Evolutionary conservation across 108 stramenopile genomes (phyloP), one percentile per base, ranked within the genome.

Genomic region (Fragilariopsis cylindrus): DNA sequence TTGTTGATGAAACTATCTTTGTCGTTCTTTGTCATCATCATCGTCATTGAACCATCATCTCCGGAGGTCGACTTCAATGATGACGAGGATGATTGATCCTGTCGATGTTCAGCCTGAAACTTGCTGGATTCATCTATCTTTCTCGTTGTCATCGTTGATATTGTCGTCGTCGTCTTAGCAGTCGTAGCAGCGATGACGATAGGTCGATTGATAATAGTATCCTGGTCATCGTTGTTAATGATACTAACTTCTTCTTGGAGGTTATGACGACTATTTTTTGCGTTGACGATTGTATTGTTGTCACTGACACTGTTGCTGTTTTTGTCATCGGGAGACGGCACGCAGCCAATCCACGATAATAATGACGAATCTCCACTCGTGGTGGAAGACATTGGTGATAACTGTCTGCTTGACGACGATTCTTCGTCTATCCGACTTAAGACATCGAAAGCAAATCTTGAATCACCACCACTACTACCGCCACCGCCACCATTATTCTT

Each of bases 381-480:
- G 11, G 58, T 60, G 4, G 58, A 60, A 40, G 7, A 60, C 40
- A 41, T 40, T 40, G 9, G 62, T 45, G 62, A 63, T 16, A 43
- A 45, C 58, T 60, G 62, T 2, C 45, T n/a, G 62, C 42, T 3
- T 44, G 62, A 63, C 4, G 62, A 63, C 0, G 62, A 43, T 63
- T 63, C 62, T n/a, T 63, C 62, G 43, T 63, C 62, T 2, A 63
- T 63, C 42, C 62, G 62, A 9, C 62, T 44, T 44, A 63, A n/a
- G 2, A 63, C 62, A 9, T 63, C 15, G 62, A 63, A 63, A 63
- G 30, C 30, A 30, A 30, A 30, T 30, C 30, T 30, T 30, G 30
- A 30, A 30, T 30, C 30, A 30, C 30, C 30, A 30, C 30, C 30
- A 30, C 30, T 2, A 30, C 30, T 30, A 30, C 30, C 30, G 30